Evolutionary conservation across 495 filamentous ascomycete genomes (phyloP).

Genomic region (Penicilliopsis zonata): DNA sequence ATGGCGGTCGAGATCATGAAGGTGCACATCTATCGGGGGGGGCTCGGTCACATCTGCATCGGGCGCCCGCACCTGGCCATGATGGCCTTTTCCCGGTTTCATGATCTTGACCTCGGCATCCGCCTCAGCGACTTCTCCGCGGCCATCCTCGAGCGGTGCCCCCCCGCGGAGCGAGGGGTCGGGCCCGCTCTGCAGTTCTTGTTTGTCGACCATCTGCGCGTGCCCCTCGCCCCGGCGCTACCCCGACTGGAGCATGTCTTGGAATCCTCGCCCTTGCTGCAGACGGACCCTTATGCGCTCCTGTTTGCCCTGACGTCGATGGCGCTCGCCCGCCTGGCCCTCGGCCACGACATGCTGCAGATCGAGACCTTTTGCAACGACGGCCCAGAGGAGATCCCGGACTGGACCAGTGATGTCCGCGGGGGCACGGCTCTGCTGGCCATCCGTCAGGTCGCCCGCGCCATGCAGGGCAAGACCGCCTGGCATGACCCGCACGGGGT

Average conservation of each 20-base stretch:
- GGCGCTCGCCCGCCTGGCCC: conserved; percentile 57
- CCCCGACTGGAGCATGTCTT: conserved; percentile 53
- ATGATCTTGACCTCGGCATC: conserved; percentile 54
- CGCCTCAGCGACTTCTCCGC: conserved; percentile 53
- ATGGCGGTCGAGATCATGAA: conserved; percentile 60
- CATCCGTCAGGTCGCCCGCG: conserved; percentile 54
- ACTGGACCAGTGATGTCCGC: conserved; percentile 65
- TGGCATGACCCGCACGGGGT: conserved; percentile 40
- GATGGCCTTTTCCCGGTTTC: conserved; percentile 61
- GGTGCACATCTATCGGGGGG: conserved; percentile 49
- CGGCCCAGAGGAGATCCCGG: conserved; percentile 61
- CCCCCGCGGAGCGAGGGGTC: conserved; percentile 55
- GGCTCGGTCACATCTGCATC: conserved; percentile 63
- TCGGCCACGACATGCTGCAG: conserved; percentile 63
- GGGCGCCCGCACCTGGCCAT: conserved; percentile 65
- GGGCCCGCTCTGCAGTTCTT: conserved; percentile 61
- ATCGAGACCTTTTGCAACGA: conserved; percentile 63
- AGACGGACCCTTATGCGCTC: conserved; percentile 65
- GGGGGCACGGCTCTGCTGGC: conserved; percentile 64
- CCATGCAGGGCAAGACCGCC: conserved; percentile 77
- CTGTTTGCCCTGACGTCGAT: conserved; percentile 64
- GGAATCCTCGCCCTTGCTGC: conserved; percentile 55
- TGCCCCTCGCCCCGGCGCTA: conserved; percentile 47
- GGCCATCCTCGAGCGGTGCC: conserved; percentile 51
- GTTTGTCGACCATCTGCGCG: conserved; percentile 62